These are phyloP conservation scores for Mercurialis annua DNA, from an alignment of 345 rosid genomes.

Conservation along the genomic window DNA sequence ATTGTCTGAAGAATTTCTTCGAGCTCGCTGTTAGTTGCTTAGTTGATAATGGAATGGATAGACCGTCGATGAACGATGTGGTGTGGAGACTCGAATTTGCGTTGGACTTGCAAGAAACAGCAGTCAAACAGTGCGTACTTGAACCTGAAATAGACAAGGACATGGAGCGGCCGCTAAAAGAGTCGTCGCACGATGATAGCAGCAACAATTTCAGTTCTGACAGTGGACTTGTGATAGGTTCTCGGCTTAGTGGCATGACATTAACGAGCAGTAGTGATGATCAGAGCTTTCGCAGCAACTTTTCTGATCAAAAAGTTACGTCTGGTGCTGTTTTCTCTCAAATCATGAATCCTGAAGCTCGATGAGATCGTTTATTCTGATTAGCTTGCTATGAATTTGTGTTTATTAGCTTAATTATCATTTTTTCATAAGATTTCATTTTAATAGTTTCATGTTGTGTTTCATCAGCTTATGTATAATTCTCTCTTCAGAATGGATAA, in stretches of 20 bases:
- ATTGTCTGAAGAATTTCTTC: constrained; percentile 10
- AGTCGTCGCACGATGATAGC: neutral
- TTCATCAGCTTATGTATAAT: no score
- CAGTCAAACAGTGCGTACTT: neutral
- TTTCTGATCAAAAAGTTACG: neutral
- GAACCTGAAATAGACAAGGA: neutral
- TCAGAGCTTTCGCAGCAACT: neutral
- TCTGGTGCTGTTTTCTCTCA: neutral
- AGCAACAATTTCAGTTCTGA: neutral
- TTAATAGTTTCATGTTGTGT: no score
- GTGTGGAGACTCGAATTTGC: constrained; percentile 5
- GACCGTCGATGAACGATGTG: constrained; percentile 16
- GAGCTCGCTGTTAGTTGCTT: constrained; percentile 9
- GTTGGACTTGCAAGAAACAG: neutral
- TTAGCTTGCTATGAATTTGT: neutral
- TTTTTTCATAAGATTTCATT: neutral
- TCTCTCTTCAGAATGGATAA: no score
- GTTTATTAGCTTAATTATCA: neutral
- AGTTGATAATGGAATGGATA: neutral
- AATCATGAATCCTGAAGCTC: neutral
- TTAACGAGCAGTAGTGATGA: neutral
- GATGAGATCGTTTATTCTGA: no score
- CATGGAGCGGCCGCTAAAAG: neutral
- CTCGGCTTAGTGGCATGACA: constrained; percentile 4
- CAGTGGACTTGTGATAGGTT: constrained; percentile 2